Evolutionary conservation across 2,329 filamentous ascomycete species (phyloP).

Genomic region (Daldinia sp.): DNA sequence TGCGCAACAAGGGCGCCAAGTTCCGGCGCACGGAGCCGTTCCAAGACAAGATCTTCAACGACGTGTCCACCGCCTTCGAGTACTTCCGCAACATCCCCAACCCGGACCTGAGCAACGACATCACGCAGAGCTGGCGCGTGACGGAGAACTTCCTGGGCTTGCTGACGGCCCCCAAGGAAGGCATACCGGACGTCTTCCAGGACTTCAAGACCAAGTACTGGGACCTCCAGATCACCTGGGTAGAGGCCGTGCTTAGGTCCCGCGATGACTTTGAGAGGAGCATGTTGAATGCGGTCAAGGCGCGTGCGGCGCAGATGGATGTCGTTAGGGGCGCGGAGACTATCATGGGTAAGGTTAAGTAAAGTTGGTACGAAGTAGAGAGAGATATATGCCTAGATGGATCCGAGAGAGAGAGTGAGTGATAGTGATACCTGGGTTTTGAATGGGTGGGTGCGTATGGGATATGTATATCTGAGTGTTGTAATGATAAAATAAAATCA

Average conservation of each 20-base stretch:
- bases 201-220: slow-evolving; percentile 88
- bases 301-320: slow-evolving; percentile 85
- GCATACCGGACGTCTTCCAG: slow-evolving; percentile 82
- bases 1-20: slow-evolving; percentile 90
- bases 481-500: slow-evolving; percentile 24
- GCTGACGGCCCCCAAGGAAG: slow-evolving; percentile 79
- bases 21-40: slow-evolving; percentile 90
- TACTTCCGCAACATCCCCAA: slow-evolving; percentile 83
- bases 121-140: slow-evolving; percentile 93
- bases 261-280: slow-evolving; percentile 94
- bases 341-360: slow-evolving; percentile 94
- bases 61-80: slow-evolving; percentile 88
- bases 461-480: slow-evolving; percentile 24
- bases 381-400: neutral
- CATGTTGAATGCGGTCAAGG: slow-evolving; percentile 90
- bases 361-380: slow-evolving; percentile 11
- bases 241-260: slow-evolving; percentile 87
- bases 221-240: slow-evolving; percentile 95
- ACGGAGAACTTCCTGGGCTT: slow-evolving; percentile 86
- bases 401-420: neutral
- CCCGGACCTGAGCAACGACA: slow-evolving; percentile 74
- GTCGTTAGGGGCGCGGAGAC: slow-evolving; percentile 87
- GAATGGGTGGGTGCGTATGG: neutral
- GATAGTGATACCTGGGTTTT: neutral
- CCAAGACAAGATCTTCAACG: slow-evolving; percentile 92